phyloP scores from a whole-genome alignment of 768 basidiomycete genomes.

The Panellus pusillus region DNA sequence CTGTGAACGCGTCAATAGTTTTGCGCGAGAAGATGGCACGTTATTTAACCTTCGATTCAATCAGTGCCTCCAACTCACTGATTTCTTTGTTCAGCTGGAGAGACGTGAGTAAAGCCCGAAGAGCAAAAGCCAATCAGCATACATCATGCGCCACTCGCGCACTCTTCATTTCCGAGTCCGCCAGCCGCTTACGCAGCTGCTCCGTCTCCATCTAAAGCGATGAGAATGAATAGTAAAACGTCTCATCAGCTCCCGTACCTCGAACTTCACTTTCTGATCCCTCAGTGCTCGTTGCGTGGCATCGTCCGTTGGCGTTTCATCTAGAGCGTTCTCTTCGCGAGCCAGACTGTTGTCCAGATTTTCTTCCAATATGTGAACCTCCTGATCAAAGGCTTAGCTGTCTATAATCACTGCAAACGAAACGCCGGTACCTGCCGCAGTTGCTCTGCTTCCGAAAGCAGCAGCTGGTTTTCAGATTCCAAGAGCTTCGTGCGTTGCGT shows the following conservation, averaged over 20 bases:
- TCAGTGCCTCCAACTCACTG: conserved; percentile 84
- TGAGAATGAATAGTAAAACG: neutral
- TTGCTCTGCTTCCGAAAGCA: conserved; percentile 67
- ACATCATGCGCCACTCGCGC: conserved; percentile 70
- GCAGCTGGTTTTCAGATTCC: conserved; percentile 72
- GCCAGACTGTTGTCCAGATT: conserved; percentile 64
- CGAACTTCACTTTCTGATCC: conserved; percentile 53
- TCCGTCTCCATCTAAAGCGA: conserved; percentile 57
- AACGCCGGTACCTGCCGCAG: conserved; percentile 60
- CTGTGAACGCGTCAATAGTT: conserved; percentile 34
- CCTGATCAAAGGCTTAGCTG: conserved; percentile 40
- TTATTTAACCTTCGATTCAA: conserved; percentile 82
- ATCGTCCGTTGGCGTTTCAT: conserved; percentile 29
- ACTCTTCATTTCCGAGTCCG: conserved; percentile 74
- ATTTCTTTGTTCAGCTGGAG: conserved; percentile 87
- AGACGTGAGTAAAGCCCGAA: conserved; percentile 2
- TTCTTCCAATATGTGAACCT: conserved; percentile 75
- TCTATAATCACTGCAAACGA: neutral
- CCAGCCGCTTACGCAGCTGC: conserved; percentile 65
- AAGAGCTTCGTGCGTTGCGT: conserved; percentile 69
- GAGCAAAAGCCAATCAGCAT: conserved; percentile 25
- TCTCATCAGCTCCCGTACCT: conserved; percentile 35
- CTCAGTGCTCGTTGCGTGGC: conserved; percentile 42
- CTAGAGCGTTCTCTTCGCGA: conserved; percentile 46
- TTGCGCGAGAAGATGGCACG: neutral